A percentile compares a stretch with the other conserved stretches of the same genome.
These are phyloP conservation scores for Echites panduratus DNA, from an alignment of 257 asterid genomes.

Conservation along the genomic window DNA sequence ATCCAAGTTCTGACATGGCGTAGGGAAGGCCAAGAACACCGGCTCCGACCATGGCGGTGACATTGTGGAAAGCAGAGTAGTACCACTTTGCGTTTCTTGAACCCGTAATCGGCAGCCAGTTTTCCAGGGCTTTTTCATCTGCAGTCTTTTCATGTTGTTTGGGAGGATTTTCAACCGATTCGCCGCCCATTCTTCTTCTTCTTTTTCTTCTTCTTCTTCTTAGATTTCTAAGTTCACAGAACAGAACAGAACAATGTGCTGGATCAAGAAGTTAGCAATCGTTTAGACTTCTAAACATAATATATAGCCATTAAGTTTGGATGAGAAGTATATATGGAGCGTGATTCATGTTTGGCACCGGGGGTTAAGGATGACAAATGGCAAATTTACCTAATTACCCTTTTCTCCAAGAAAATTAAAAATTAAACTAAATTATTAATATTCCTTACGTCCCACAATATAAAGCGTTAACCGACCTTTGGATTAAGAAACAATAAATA, in stretches of 20 bases:
- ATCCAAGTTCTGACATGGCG: slow-evolving; percentile 62
- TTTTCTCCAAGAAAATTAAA: neutral
- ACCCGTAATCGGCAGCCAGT: slow-evolving; percentile 66
- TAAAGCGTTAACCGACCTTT: no score
- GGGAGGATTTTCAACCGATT: slow-evolving; percentile 9
- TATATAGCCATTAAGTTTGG: no score
- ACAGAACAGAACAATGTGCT: no score
- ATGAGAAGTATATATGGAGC: no score
- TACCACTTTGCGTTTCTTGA: slow-evolving; percentile 63
- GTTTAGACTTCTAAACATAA: no score
- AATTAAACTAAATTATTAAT: no score
- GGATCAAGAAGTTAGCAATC: no score
- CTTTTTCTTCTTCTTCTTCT: neutral
- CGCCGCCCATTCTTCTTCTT: neutral
- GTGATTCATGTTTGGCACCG: neutral
- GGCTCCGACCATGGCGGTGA: slow-evolving; percentile 86
- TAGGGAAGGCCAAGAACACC: slow-evolving; percentile 65
- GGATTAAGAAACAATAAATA: no score
- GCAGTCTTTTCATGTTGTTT: slow-evolving; percentile 23
- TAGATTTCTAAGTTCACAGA: no score
- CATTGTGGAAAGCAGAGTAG: slow-evolving; percentile 65
- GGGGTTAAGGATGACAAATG: neutral
- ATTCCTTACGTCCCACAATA: no score
- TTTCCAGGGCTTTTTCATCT: slow-evolving; percentile 40
- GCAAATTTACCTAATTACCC: neutral